phyloP scores from a whole-genome alignment of 495 filamentous ascomycete genomes.

The Pseudomonodictys pantanalensis region DNA sequence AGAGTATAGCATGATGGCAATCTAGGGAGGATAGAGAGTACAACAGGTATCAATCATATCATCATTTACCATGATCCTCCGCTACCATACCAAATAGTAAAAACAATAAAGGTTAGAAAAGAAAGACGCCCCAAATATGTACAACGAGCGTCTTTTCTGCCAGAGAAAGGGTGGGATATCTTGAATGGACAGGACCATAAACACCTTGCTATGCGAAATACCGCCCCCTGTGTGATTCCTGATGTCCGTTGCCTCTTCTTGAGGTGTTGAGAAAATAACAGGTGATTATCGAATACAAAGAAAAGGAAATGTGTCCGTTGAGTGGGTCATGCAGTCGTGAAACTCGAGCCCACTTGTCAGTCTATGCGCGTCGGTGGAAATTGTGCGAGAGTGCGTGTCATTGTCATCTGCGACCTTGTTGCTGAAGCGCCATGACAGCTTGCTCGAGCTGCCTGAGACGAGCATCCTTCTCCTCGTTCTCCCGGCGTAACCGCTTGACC shows the following conservation, averaged over 20 bases:
- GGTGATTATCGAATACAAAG: constrained; percentile 7
- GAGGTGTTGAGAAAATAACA: constrained; percentile 1
- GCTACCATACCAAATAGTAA: background rate
- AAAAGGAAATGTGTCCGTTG: background rate
- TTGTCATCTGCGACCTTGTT: constrained; percentile 11
- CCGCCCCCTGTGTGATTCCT: background rate
- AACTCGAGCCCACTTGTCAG: background rate
- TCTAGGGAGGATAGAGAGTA: too few relatives aligned
- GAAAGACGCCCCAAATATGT: constrained; percentile 15
- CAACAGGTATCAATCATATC: background rate
- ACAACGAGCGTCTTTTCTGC: constrained; percentile 31
- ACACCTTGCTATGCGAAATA: constrained; percentile 17
- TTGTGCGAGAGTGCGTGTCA: background rate
- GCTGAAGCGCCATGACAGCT: constrained; percentile 22
- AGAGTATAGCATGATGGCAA: too few relatives aligned
- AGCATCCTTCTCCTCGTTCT: constrained; percentile 47
- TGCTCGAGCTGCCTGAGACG: constrained; percentile 34
- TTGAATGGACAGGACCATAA: background rate
- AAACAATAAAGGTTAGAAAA: background rate
- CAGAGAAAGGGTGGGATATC: constrained; percentile 22
- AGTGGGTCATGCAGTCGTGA: constrained; percentile 10
- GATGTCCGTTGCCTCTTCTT: background rate
- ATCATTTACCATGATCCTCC: background rate
- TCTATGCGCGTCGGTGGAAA: background rate
- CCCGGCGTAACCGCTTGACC: constrained; percentile 54